Base-by-base conservation (phyloP, 2,329 filamentous ascomycete genomes). In the Phialophora macrospora region DNA sequence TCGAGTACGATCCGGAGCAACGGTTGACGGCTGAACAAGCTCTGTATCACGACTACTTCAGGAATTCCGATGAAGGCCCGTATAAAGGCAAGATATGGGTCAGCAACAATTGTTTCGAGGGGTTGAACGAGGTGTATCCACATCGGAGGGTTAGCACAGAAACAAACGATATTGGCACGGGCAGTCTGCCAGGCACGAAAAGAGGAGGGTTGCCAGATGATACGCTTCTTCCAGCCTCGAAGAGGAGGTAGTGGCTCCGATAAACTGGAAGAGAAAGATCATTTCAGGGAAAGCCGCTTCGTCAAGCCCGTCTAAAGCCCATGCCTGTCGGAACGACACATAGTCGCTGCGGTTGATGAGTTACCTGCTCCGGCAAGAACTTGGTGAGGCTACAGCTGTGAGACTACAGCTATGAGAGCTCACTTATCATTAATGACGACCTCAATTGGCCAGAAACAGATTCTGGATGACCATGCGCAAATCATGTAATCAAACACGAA, bases 91-190 rank as follows among this genome's bases (percentile, higher is more conserved):
- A 72, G 38, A 70, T 72, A 28, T 72, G 71, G 70, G 86, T 95
- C 20, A 90, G 85, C 48, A 84, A 87, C 46, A 95, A 96, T 75
- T 97, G 93, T 75, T 99, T 99, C 72, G 92, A 97, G 74, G 93
- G 93, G 0, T 84, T 93, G 60, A 92, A 92, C 78, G 88, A 88
- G 68, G 92, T 95, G 74, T 99, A 99, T 77, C 95, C 95, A 0
- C 88, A 93, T 74, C 85, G 95, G 7, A 87, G 94, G 56, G 93
- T 99, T 48, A 97, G 90, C 72, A 90, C 96, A 73, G 95, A 99
- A 74, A 93, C 97, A 75, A 96, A 97, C 73, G 95, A 98, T 77
- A 97, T 98, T 63, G 84, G 92, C n/a, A 93, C 91, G 0, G 89
- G 89, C 51, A 96, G 92, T 76, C 78, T 97, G 41, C 92, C 94